Evolutionary conservation across 139 green algal species (phyloP).

Genomic region (Tetraselmis striata): DNA sequence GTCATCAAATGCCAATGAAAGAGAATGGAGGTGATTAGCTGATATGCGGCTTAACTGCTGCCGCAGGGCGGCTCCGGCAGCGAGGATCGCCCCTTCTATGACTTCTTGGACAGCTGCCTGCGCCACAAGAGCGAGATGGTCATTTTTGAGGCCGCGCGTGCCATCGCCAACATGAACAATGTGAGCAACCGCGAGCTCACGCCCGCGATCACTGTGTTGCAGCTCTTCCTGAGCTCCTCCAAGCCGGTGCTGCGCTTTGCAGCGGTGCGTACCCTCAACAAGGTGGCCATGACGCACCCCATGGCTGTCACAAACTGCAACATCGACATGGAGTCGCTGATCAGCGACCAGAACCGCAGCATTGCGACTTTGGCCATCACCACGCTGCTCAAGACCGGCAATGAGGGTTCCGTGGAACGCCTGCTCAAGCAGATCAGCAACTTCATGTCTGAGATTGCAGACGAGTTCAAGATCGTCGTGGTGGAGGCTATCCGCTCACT

Average conservation of each 20-base stretch:
- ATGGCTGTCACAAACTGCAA: slow-evolving; percentile 94
- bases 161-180: slow-evolving; percentile 85
- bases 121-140: slow-evolving; percentile 91
- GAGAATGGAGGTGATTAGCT: too few species aligned
- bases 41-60: background rate
- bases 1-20: too few species aligned
- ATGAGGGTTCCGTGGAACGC: slow-evolving; percentile 90
- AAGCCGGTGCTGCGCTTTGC: slow-evolving; percentile 97
- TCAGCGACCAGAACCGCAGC: slow-evolving; percentile 86
- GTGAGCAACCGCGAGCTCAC: slow-evolving; percentile 86
- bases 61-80: slow-evolving; percentile 15
- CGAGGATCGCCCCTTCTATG: slow-evolving; percentile 89
- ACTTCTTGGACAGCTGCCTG: slow-evolving; percentile 94
- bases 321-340: slow-evolving; percentile 98
- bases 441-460: slow-evolving; percentile 97
- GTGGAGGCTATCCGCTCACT: slow-evolving; percentile 92
- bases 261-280: slow-evolving; percentile 83
- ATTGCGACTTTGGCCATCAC: slow-evolving; percentile 99
- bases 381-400: slow-evolving; percentile 98
- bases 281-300: slow-evolving; percentile 91
- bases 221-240: slow-evolving; percentile 93
- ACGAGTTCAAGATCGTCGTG: slow-evolving; percentile 99
- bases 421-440: slow-evolving; percentile 97
- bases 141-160: slow-evolving; percentile 89
- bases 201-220: slow-evolving; percentile 94